Base-by-base conservation (phyloP, 139 green algal species). In the Astrephomene gubernaculifera region DNA sequence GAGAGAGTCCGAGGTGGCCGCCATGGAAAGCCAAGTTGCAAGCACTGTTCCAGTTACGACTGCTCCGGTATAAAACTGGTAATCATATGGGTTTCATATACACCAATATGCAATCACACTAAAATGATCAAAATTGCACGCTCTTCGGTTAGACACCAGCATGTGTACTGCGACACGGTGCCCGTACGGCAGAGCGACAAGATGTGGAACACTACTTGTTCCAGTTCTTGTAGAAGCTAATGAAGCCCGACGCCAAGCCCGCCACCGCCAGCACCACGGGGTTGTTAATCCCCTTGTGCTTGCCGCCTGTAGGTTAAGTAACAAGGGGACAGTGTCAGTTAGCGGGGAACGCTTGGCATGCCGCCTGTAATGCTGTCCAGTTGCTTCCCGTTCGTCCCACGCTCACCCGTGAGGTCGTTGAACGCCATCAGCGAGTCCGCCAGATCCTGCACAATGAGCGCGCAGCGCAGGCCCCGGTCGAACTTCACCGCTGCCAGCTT, bases 141-240 rank as follows among this genome's bases (percentile, higher is more conserved):
- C n/a, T n/a, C n/a, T n/a, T n/a, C n/a, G n/a, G n/a, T n/a, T n/a
- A n/a, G n/a, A n/a, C n/a, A n/a, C n/a, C n/a, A n/a, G n/a, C n/a
- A n/a, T n/a, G n/a, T n/a, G n/a, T n/a, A n/a, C n/a, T n/a, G n/a
- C n/a, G n/a, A n/a, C n/a, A n/a, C n/a, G n/a, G n/a, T n/a, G n/a
- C n/a, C n/a, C n/a, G n/a, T n/a, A n/a, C n/a, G n/a, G n/a, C n/a
- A n/a, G n/a, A n/a, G n/a, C n/a, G n/a, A n/a, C n/a, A n/a, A n/a
- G n/a, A n/a, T n/a, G n/a, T n/a, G n/a, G n/a, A n/a, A 7, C 57
- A 33, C 19, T 25, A 90, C 31, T 67, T 2, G 9, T 80, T 88
- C 87, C 87, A 98, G 71, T 97, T 97, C 67, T 98, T 98, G 92
- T 96, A 93, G 0, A 88, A 86, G 67, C 82, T 91, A 52, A 97